A percentile compares a stretch with the other conserved stretches of the same genome.
Evolutionary conservation across 768 basidiomycete species (phyloP).

Genomic region (Rubroboletus pulcherrimus): DNA sequence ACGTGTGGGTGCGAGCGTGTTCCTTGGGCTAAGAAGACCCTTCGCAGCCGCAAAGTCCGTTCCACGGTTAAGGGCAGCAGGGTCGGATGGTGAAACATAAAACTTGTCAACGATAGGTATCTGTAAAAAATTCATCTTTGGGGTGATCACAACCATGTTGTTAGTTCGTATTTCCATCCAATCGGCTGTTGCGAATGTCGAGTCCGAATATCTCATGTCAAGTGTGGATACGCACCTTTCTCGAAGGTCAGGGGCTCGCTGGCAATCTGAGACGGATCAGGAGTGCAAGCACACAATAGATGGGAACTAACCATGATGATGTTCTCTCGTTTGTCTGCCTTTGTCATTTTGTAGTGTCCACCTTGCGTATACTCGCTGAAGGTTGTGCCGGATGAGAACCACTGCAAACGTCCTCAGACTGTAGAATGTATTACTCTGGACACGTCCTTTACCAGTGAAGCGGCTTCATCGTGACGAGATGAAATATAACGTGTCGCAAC

Average conservation of each 20-base stretch:
- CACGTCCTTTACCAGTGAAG: conserved; percentile 61
- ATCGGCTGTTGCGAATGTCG: conserved; percentile 50
- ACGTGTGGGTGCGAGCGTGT: conserved; percentile 25
- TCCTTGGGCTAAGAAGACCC: conserved; percentile 70
- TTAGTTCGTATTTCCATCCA: conserved; percentile 99
- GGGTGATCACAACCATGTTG: conserved; percentile 91
- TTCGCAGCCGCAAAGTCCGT: conserved; percentile 86
- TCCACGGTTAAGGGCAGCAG: conserved; percentile 60
- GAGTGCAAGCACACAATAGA: conserved; percentile 8
- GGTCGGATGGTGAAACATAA: conserved; percentile 84
- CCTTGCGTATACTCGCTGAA: conserved; percentile 89
- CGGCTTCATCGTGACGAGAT: conserved; percentile 86
- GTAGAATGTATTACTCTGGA: not conserved
- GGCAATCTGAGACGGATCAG: conserved; percentile 52
- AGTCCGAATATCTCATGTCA: not conserved
- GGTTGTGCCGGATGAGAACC: conserved; percentile 93
- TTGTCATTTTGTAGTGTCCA: conserved; percentile 92
- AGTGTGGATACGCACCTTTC: conserved; percentile 50
- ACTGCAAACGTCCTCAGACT: conserved; percentile 40
- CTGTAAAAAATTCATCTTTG: conserved; percentile 91
- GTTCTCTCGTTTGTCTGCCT: conserved; percentile 91
- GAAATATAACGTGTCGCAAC: conserved; percentile 95
- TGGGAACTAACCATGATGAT: conserved; percentile 72
- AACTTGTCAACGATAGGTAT: conserved; percentile 93
- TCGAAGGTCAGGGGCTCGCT: conserved; percentile 97